Conservation (phyloP, 495 filamentous ascomycete genomes). For the Trichocladium uniseriatum region DNA sequence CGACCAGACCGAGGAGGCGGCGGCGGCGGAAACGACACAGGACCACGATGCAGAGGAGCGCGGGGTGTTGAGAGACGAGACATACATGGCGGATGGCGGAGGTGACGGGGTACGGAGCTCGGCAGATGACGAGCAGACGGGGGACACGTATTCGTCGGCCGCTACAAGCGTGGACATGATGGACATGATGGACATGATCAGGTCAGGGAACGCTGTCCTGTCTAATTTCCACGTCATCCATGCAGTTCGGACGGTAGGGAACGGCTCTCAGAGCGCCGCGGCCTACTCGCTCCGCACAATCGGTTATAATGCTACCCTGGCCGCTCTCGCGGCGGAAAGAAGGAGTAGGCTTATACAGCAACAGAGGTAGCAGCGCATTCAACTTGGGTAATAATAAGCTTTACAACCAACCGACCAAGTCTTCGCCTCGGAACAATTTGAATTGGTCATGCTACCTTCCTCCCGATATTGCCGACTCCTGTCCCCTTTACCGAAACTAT, state of each 20-base stretch:
- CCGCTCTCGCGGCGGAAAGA: constrained; percentile 37
- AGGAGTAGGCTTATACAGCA: constrained; percentile 27
- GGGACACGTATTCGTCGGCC: constrained; percentile 38
- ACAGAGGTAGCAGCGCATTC: constrained; percentile 8
- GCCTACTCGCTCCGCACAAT: constrained; percentile 42
- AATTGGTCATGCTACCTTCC: constrained; percentile 69
- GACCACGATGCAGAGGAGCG: constrained; percentile 77
- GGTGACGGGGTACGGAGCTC: constrained; percentile 12
- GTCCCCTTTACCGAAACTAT: constrained; percentile 86
- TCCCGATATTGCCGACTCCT: constrained; percentile 90
- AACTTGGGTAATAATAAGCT: not conserved
- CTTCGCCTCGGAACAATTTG: not conserved
- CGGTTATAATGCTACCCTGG: constrained; percentile 40
- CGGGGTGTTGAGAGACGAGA: constrained; percentile 50
- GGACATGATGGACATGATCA: constrained; percentile 53
- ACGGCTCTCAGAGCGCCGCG: constrained; percentile 41
- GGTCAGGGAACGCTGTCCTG: constrained; percentile 61
- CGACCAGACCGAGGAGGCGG: not conserved
- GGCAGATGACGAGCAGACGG: constrained; percentile 37
- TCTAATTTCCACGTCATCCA: constrained; percentile 60
- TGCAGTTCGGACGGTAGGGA: constrained; percentile 56
- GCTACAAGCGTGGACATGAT: constrained; percentile 31
- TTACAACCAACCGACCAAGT: not conserved
- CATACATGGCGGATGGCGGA: constrained; percentile 26
- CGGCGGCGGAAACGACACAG: constrained; percentile 35